phyloP scores from a whole-genome alignment of 1,284 basidiomycete genomes.

The Meira nashicola region DNA sequence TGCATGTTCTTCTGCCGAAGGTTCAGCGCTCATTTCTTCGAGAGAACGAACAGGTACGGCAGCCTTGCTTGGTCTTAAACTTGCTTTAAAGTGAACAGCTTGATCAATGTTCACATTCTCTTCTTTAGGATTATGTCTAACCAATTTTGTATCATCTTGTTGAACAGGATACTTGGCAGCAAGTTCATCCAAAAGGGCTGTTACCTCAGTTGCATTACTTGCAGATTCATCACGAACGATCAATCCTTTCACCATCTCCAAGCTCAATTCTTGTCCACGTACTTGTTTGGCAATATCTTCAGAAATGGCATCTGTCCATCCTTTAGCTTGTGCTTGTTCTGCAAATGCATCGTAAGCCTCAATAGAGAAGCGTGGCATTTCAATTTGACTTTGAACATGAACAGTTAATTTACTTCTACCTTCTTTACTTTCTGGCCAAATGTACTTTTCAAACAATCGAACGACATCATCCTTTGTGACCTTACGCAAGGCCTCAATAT shows the following conservation, averaged over 20 bases:
- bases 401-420: conserved; percentile 36
- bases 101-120: conserved; percentile 67
- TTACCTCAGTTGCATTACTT: conserved; percentile 45
- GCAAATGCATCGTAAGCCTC: conserved; percentile 65
- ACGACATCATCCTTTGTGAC: conserved; percentile 75
- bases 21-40: conserved; percentile 25
- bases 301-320: background rate
- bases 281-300: conserved; percentile 56
- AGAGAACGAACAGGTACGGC: conserved; percentile 53
- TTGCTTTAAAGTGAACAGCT: conserved; percentile 66
- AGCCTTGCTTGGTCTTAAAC: conserved; percentile 57
- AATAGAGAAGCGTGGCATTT: conserved; percentile 63
- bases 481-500: conserved; percentile 63
- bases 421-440: conserved; percentile 57
- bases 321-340: background rate
- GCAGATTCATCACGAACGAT: background rate
- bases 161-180: conserved; percentile 60
- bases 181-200: conserved; percentile 41
- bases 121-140: conserved; percentile 51
- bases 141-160: conserved; percentile 49
- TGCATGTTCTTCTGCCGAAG: conserved; percentile 10
- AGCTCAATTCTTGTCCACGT: conserved; percentile 56
- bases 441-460: conserved; percentile 66
- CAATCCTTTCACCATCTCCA: conserved; percentile 20
- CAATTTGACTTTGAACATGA: conserved; percentile 56